Evolutionary conservation across 2,329 filamentous ascomycete genomes (phyloP), one percentile per base, ranked within the genome.

Genomic region (Epichloe baconii): DNA sequence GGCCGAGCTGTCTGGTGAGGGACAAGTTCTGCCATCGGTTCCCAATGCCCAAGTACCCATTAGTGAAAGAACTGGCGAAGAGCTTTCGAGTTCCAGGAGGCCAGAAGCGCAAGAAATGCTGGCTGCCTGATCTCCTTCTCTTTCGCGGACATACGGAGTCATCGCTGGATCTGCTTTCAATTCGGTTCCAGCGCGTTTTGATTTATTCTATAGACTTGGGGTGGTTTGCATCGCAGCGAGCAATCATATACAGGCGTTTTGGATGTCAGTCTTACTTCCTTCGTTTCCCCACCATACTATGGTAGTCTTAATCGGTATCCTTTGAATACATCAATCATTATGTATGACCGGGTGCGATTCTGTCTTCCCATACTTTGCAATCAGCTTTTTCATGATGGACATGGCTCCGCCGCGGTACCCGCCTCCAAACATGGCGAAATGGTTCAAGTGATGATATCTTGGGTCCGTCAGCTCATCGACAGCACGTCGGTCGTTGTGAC

Each of bases 381-480:
- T 69, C 58, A 96, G 70, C 56, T 71, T 78, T 64, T 75, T 79
- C 86, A 95, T 93, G 50, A 94, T 93, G 4, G 76, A 76, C 66
- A 91, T 76, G 31, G 89, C 88, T 4, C 88, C 83, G 41, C 75
- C 74, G 40, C 80, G 79, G 64, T 96, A 96, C 0, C 84, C 78
- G 1, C 83, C 84, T 0, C 88, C 88, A 65, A 95, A 96, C 45
- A 95, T 74, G 1, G 86, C 83, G 71, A 83, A 84, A 59, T 96
- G 91, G 56, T 96, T 96, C 23, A 96, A 69, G 62, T 95, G 86
- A 65, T 96, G 91, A 65, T 95, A 91, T 55, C 84, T 88, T 34
- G 26, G 57, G 26, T 31, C 26, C 10, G 31, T 37, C 49, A 66
- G 58, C 52, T 17, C 43, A 12, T 23, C 14, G 38, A 38, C 12